Conservation (phyloP, 148 eudicot genomes). For the Cornus florida region DNA sequence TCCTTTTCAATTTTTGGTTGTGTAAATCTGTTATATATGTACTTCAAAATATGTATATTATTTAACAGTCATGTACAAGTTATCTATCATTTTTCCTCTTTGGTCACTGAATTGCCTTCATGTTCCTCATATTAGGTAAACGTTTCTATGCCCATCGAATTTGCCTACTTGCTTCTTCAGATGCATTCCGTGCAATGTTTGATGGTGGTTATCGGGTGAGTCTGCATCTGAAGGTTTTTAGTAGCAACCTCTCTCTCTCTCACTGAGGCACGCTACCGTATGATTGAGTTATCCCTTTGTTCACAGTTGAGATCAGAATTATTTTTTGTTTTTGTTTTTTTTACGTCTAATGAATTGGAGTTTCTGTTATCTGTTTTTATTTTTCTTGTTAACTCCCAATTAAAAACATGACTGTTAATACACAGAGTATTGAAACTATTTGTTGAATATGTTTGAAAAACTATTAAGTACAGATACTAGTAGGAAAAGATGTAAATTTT, state of each 20-base stretch:
- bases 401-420: neutral
- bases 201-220: conserved; percentile 97
- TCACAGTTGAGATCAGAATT: neutral
- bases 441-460: neutral
- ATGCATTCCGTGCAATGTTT: conserved; percentile 98
- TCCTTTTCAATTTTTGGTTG: neutral
- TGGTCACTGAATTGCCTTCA: neutral
- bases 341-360: neutral
- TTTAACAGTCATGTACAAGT: neutral
- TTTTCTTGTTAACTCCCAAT: neutral
- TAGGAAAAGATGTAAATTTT: neutral
- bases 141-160: conserved; percentile 94
- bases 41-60: neutral
- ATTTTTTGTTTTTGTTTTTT: neutral
- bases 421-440: neutral
- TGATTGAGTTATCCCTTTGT: neutral
- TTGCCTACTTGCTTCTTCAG: conserved; percentile 94
- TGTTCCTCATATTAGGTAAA: conserved; percentile 44
- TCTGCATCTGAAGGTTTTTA: neutral
- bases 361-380: neutral
- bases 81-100: neutral
- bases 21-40: conserved; percentile 5
- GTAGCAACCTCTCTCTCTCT: neutral
- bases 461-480: neutral
- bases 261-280: neutral